Evolutionary conservation across 2,329 filamentous ascomycete genomes (phyloP).

Genomic region (Anisogramma anomala): DNA sequence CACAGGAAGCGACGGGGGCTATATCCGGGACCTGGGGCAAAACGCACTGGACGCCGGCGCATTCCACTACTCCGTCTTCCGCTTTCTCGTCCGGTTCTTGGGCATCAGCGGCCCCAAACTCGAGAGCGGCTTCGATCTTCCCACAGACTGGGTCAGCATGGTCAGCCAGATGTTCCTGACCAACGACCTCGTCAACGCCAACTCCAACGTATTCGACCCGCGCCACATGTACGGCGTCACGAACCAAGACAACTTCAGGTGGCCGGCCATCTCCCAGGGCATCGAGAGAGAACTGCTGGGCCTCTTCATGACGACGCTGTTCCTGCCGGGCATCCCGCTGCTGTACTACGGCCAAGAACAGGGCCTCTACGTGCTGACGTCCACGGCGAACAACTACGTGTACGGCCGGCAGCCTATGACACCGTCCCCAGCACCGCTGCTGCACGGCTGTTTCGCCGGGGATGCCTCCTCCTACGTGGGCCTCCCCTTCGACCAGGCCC

Average conservation of each 20-base stretch:
- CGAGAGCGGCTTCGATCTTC: slow-evolving; percentile 43
- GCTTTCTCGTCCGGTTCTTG: slow-evolving; percentile 49
- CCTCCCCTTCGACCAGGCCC: slow-evolving; percentile 37
- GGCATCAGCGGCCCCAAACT: slow-evolving; percentile 42
- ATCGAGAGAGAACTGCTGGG: slow-evolving; percentile 44
- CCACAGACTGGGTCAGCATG: slow-evolving; percentile 37
- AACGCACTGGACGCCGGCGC: slow-evolving; percentile 47
- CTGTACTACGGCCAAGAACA: slow-evolving; percentile 56
- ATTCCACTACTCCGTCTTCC: slow-evolving; percentile 55
- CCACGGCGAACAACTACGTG: slow-evolving; percentile 50
- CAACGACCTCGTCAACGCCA: slow-evolving; percentile 45
- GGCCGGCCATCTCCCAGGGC: slow-evolving; percentile 47
- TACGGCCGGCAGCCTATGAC: slow-evolving; percentile 47
- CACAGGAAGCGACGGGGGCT: slow-evolving; percentile 33
- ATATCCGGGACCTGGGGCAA: slow-evolving; percentile 39
- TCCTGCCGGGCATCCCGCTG: slow-evolving; percentile 49
- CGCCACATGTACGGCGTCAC: slow-evolving; percentile 51
- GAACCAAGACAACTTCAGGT: slow-evolving; percentile 55
- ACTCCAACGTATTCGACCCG: slow-evolving; percentile 49
- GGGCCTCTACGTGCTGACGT: slow-evolving; percentile 49
- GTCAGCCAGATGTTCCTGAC: slow-evolving; percentile 44
- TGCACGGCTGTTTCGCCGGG: slow-evolving; percentile 49
- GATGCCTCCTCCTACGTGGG: slow-evolving; percentile 36
- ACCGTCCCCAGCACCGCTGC: slow-evolving; percentile 46
- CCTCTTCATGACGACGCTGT: slow-evolving; percentile 45